Evolutionary conservation across 495 filamentous ascomycete genomes (phyloP), one percentile per base, ranked within the genome.

Genomic region (Aspergillus nidulans): DNA sequence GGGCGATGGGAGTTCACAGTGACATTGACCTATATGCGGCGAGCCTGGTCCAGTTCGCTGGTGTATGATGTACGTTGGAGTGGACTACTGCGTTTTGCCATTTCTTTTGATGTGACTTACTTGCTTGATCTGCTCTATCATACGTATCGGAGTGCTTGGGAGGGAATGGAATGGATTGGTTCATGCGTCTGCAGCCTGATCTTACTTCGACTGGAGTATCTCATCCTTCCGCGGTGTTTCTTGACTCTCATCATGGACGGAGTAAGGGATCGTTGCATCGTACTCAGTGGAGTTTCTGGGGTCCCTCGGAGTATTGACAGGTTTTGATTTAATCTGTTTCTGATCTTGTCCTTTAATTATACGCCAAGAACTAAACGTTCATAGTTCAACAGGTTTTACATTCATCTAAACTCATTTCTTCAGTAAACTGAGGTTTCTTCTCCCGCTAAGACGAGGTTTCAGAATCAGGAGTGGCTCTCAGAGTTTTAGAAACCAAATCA

Each of bases 1-100:
- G 19, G 40, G 53, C 41, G 53, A 52, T 34, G 52, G 53, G 54
- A 56, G 59, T 60, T 56, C 61, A 55, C 46, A 32, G 46, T 53
- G 42, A 32, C 34, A 32, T 55, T 58, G 53, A 45, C 43, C 25
- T 58, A 55, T 55, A 34, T 44, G 49, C 47, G 50, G 62, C 30
- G 56, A 53, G 46, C 53, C 30, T 52, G 48, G 23, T 32, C 24
- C 47, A 32, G 60, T 30, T 50, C 49, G 26, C 63, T 53, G 51
- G 55, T 75, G 71, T 75, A 75, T 64, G 70, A 75, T 72, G 62
- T 66, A 68, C 56, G 65, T 53, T 39, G 26, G 52, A 53, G 44
- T 44, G 59, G 60, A 61, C 54, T 58, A 44, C 46, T 63, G 42
- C 51, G 40, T 61, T 61, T 61, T 59, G 49, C 50, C 47, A 40